phyloP scores from a whole-genome alignment of 2,329 filamentous ascomycete species.

The Arthrobotrys iridis region DNA sequence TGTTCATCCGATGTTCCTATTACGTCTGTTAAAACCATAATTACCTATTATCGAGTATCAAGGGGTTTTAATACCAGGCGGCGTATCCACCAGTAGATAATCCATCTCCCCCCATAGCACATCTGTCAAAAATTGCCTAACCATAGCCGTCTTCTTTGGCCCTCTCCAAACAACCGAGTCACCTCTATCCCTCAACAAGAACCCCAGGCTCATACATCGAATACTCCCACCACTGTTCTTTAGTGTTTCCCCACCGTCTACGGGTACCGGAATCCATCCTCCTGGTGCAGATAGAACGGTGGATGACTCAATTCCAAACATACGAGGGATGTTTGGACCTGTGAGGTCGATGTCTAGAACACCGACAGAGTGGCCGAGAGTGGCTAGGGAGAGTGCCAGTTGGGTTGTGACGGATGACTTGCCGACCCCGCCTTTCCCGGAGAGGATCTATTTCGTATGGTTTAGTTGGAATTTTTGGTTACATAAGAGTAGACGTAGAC shows the following conservation, averaged over 20 bases:
- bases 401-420: slow-evolving; percentile 99
- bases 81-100: slow-evolving; percentile 93
- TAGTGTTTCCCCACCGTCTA: slow-evolving; percentile 70
- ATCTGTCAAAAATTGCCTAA: slow-evolving; percentile 92
- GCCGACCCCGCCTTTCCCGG: slow-evolving; percentile 96
- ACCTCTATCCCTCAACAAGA: slow-evolving; percentile 81
- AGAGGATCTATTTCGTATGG: slow-evolving; percentile 71
- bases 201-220: slow-evolving; percentile 90
- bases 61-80: slow-evolving; percentile 71
- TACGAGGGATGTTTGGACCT: slow-evolving; percentile 92
- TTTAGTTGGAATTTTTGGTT: slow-evolving; percentile 1
- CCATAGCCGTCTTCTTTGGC: slow-evolving; percentile 99
- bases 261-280: slow-evolving; percentile 89
- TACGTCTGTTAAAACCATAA: too few species aligned
- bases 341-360: slow-evolving; percentile 97
- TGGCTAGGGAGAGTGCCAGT: slow-evolving; percentile 85
- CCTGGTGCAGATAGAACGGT: slow-evolving; percentile 88
- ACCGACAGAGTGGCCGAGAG: slow-evolving; percentile 87
- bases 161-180: slow-evolving; percentile 98
- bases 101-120: slow-evolving; percentile 89
- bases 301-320: slow-evolving; percentile 83
- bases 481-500: slow-evolving; percentile 1
- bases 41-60: too few species aligned
- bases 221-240: slow-evolving; percentile 67
- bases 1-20: slow-evolving; percentile 86